Evolutionary conservation across 495 filamentous ascomycete species (phyloP), one percentile per base, ranked within the genome.

Genomic region (Hyphodiscus hymeniophilus): DNA sequence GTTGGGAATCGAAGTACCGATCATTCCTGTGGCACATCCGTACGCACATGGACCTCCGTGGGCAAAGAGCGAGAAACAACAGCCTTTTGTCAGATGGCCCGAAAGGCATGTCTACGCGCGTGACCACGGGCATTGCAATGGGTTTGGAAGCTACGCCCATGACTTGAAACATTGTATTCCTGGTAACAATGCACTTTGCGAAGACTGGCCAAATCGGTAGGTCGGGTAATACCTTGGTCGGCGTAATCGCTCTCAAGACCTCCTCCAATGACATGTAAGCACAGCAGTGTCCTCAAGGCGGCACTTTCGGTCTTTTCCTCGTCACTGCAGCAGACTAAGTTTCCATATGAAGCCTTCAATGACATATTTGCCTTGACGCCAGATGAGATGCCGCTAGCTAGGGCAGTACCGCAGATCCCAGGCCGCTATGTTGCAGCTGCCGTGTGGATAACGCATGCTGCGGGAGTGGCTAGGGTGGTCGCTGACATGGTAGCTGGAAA

Each of bases 371-470:
- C 73, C 0, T 74, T 76, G 43, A 76, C 73, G 0, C 72, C 73
- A 0, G 73, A 76, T 50, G 71, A 71, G 6, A 71, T 70, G 0
- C 68, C 73, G 1, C 51, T 76, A 31, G 47, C 75, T 24, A 72
- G 73, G 23, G 63, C 69, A 54, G 61, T 66, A 11, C 68, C 73
- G 10, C 62, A 64, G 18, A 47, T 76, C 3, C 68, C 73, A 26
- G 68, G 68, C 8, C 74, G 75, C 63, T 75, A 66, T 30, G 72
- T 75, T 7, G 73, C 72, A 7, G 72, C 75, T 45, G 73, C 73
- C 7, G 72, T 76, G 1, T 76, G 73, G 73, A 71, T 76, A 4
- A 76, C 73, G 8, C 73, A 76, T 35, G 71, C 70, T 0, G 72
- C 71, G n/a, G 73, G 73, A 15, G 68, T 75, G 10, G 73, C 73